These are phyloP conservation scores for Pleurotus giganteus DNA, from an alignment of 768 basidiomycete genomes.

Conservation along the genomic window DNA sequence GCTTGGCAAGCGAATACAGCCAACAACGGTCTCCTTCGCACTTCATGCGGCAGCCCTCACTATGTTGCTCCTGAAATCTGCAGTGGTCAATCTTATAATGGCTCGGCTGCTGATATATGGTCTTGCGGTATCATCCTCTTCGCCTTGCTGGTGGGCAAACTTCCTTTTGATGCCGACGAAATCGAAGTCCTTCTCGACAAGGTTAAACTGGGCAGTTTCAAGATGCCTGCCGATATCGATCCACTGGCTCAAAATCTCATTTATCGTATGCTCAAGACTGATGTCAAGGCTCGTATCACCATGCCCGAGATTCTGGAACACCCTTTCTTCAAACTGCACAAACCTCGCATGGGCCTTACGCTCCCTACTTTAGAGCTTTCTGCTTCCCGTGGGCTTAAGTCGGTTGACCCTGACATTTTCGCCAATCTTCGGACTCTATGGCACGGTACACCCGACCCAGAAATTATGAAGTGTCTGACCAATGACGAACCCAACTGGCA, in stretches of 20 bases:
- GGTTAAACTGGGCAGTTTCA: constrained; percentile 70
- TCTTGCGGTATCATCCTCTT: constrained; percentile 94
- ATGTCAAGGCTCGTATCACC: constrained; percentile 74
- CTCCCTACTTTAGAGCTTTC: constrained; percentile 64
- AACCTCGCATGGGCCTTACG: constrained; percentile 39
- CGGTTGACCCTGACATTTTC: constrained; percentile 88
- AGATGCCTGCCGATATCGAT: constrained; percentile 72
- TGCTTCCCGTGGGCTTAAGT: constrained; percentile 58
- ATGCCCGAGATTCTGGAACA: constrained; percentile 79
- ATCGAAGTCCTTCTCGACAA: constrained; percentile 73
- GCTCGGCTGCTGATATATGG: constrained; percentile 91
- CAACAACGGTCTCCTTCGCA: constrained; percentile 54
- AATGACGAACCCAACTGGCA: constrained; percentile 82
- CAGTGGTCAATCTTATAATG: constrained; percentile 79
- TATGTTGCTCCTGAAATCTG: constrained; percentile 95
- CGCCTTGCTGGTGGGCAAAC: constrained; percentile 78
- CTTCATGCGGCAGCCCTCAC: constrained; percentile 92
- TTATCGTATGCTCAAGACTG: constrained; percentile 73
- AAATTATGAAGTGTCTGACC: constrained; percentile 67
- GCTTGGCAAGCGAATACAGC: constrained; percentile 70
- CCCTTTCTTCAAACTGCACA: constrained; percentile 68
- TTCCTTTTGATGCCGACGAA: constrained; percentile 95
- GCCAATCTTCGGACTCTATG: constrained; percentile 90
- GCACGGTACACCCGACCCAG: constrained; percentile 74
- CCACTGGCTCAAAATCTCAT: constrained; percentile 75